These are phyloP conservation scores for Plectosphaerella sp. DNA, from an alignment of 2,329 filamentous ascomycete genomes.

Conservation along the genomic window DNA sequence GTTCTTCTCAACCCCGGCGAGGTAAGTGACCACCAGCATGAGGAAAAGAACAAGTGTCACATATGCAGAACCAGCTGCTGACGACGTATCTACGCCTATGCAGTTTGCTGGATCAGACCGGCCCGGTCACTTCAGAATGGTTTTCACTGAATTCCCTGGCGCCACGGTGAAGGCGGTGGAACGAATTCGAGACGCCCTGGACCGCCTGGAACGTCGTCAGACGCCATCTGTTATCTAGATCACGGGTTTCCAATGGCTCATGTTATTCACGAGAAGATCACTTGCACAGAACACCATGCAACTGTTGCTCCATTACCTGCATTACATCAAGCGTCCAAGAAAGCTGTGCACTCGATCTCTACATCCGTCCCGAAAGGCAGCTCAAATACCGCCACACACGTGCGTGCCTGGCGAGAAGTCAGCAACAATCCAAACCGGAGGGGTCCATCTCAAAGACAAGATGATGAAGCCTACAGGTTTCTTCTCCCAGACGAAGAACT, in stretches of 20 bases:
- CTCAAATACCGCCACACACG: conserved; percentile 70
- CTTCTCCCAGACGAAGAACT: conserved; percentile 38
- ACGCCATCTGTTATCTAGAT: too few relatives aligned
- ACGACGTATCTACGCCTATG: not conserved
- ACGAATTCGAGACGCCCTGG: not conserved
- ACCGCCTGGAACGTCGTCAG: not conserved
- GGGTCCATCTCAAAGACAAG: too few relatives aligned
- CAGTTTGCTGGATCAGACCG: not conserved
- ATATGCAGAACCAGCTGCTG: not conserved
- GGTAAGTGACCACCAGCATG: not conserved
- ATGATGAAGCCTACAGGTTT: conserved; percentile 36
- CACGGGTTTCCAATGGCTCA: too few relatives aligned
- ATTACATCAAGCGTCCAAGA: too few relatives aligned
- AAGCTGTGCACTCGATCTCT: conserved; percentile 55
- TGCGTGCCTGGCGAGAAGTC: conserved; percentile 20
- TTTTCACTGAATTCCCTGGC: not conserved
- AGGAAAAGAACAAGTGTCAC: too few relatives aligned
- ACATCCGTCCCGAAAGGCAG: conserved; percentile 67
- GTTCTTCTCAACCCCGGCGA: conserved; percentile 3
- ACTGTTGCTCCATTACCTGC: too few relatives aligned
- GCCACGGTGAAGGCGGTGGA: not conserved
- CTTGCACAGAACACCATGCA: too few relatives aligned
- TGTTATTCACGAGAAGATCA: too few relatives aligned
- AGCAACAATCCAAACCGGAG: not conserved
- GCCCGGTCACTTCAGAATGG: conserved; percentile 2